Evolutionary conservation across 495 filamentous ascomycete species (phyloP).

Genomic region (Thermochaetoides thermophila): DNA sequence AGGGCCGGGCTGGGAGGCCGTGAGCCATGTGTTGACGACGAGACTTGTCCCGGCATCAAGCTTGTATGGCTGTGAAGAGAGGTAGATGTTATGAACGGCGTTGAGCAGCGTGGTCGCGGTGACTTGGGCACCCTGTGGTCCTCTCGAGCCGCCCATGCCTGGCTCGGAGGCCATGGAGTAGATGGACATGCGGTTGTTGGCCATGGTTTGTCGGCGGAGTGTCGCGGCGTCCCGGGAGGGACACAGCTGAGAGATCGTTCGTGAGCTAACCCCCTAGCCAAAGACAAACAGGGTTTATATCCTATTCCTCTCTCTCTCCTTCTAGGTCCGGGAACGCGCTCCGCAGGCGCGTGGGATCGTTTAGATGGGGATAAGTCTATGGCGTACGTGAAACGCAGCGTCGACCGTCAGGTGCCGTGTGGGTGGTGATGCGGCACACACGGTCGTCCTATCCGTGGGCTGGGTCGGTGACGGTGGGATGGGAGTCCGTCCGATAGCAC

Average conservation of each 20-base stretch:
- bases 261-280: too few relatives aligned
- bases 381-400: too few relatives aligned
- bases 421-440: too few relatives aligned
- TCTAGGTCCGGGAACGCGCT: too few relatives aligned
- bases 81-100: slow-evolving; percentile 77
- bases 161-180: slow-evolving; percentile 61
- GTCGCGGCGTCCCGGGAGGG: slow-evolving; percentile 17
- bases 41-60: slow-evolving; percentile 85
- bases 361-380: too few relatives aligned
- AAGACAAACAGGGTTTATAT: too few relatives aligned
- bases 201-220: slow-evolving; percentile 43
- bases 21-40: slow-evolving; percentile 91
- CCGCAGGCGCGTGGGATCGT: too few relatives aligned
- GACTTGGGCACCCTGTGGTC: slow-evolving; percentile 60
- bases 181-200: slow-evolving; percentile 66
- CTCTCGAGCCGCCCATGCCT: slow-evolving; percentile 40
- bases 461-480: too few relatives aligned
- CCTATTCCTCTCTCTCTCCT: too few relatives aligned
- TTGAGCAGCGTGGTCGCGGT: slow-evolving; percentile 89
- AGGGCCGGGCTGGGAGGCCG: slow-evolving; percentile 47
- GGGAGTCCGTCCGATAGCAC: too few relatives aligned
- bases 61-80: slow-evolving; percentile 61
- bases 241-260: slow-evolving; percentile 18
- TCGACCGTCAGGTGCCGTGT: too few relatives aligned
- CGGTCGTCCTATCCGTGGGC: too few relatives aligned